These are phyloP conservation scores for Pistacia integerrima DNA, from an alignment of 345 rosid genomes.

Conservation along the genomic window DNA sequence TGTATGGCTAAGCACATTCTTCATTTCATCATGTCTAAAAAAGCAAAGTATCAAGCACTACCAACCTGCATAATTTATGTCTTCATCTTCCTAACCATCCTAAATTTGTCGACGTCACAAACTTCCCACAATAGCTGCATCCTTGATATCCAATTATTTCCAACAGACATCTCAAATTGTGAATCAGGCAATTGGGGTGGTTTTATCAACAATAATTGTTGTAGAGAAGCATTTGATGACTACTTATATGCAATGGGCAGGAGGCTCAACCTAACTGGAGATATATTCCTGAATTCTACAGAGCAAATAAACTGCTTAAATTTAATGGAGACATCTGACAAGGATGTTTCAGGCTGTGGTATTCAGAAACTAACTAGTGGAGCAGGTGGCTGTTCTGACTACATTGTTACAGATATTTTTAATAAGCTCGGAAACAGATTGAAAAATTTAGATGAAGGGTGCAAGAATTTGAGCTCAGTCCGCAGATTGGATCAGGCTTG, in stretches of 20 bases:
- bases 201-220: conserved; percentile 33
- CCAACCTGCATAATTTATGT: neutral
- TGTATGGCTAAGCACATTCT: no score
- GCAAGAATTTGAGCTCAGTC: conserved; percentile 25
- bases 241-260: conserved; percentile 46
- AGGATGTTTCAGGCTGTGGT: conserved; percentile 30
- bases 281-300: conserved; percentile 39
- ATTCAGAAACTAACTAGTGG: conserved; percentile 50
- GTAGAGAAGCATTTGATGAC: conserved; percentile 33
- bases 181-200: conserved; percentile 39
- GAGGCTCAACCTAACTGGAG: conserved; percentile 38
- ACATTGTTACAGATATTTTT: conserved; percentile 31
- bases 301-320: conserved; percentile 46
- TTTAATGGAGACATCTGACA: conserved; percentile 15
- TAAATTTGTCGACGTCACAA: conserved; percentile 10
- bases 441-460: conserved; percentile 30
- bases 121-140: conserved; percentile 23
- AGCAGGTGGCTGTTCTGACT: conserved; percentile 44
- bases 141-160: conserved; percentile 29
- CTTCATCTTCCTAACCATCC: conserved; percentile 16
- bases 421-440: conserved; percentile 29
- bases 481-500: conserved; percentile 25
- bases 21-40: neutral
- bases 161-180: conserved; percentile 20
- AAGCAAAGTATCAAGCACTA: conserved; percentile 4